phyloP scores from a whole-genome alignment of 1,284 basidiomycete genomes.

The Leccinum variabile region DNA sequence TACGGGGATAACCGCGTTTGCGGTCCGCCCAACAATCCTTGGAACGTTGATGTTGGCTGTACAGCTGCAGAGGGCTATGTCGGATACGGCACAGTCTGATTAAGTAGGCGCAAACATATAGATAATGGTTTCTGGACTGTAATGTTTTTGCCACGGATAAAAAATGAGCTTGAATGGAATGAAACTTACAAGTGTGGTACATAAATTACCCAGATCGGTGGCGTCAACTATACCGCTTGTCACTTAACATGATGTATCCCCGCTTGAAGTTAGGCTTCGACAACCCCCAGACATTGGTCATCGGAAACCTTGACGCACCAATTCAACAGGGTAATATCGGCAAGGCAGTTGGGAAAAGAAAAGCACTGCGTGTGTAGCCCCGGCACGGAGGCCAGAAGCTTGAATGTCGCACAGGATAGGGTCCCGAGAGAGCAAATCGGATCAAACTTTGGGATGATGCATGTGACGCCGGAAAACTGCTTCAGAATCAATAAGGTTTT shows the following conservation, averaged over 20 bases:
- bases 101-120: background rate
- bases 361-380: background rate
- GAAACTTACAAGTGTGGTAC: background rate
- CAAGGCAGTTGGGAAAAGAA: background rate
- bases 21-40: constrained; percentile 17
- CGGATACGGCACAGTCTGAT: background rate
- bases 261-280: background rate
- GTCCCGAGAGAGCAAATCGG: background rate
- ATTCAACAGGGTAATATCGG: background rate
- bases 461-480: background rate
- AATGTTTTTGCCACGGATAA: background rate
- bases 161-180: background rate
- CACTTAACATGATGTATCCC: background rate
- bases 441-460: background rate
- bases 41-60: constrained; percentile 10
- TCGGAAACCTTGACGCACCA: background rate
- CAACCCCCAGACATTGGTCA: background rate
- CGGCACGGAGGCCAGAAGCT: background rate
- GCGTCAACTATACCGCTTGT: background rate
- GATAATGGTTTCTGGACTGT: background rate
- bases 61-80: constrained; percentile 16
- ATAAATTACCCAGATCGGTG: background rate
- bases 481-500: background rate
- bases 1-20: constrained; percentile 14
- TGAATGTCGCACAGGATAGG: background rate